These are phyloP conservation scores for Thraustotheca clavata DNA, from an alignment of 352 stramenopile genomes.

Conservation along the genomic window DNA sequence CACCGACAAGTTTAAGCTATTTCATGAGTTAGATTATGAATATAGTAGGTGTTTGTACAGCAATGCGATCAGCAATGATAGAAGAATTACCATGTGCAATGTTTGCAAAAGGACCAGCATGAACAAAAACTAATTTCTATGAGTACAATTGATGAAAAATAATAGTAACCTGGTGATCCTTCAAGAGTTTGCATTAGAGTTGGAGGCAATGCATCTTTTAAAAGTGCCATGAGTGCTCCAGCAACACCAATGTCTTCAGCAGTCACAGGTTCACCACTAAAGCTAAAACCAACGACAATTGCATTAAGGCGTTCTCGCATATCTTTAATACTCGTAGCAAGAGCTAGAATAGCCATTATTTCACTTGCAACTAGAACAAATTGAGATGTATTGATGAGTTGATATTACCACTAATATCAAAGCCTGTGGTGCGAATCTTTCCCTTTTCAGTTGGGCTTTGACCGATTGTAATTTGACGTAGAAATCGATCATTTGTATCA, in stretches of 20 bases:
- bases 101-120: slow-evolving; percentile 97
- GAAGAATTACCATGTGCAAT: slow-evolving; percentile 97
- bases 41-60: slow-evolving; percentile 34
- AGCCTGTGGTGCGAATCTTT: slow-evolving; percentile 56
- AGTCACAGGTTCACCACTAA: slow-evolving; percentile 84
- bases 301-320: slow-evolving; percentile 89
- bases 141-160: background rate
- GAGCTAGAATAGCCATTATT: slow-evolving; percentile 97
- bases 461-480: slow-evolving; percentile 89
- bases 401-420: slow-evolving; percentile 45
- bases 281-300: slow-evolving; percentile 92
- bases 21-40: background rate
- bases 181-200: slow-evolving; percentile 98
- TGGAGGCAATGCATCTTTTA: slow-evolving; percentile 97
- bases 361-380: slow-evolving; percentile 92
- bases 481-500: slow-evolving; percentile 95
- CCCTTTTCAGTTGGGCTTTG: slow-evolving; percentile 87
- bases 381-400: background rate
- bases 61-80: slow-evolving; percentile 96
- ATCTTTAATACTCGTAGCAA: slow-evolving; percentile 92
- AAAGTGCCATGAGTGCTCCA: slow-evolving; percentile 94
- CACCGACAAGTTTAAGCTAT: slow-evolving; percentile 85
- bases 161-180: slow-evolving; percentile 54
- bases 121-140: slow-evolving; percentile 85
- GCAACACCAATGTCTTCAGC: slow-evolving; percentile 95